Conservation (phyloP, 805 yeast species). For the Suhomyces sp. region DNA sequence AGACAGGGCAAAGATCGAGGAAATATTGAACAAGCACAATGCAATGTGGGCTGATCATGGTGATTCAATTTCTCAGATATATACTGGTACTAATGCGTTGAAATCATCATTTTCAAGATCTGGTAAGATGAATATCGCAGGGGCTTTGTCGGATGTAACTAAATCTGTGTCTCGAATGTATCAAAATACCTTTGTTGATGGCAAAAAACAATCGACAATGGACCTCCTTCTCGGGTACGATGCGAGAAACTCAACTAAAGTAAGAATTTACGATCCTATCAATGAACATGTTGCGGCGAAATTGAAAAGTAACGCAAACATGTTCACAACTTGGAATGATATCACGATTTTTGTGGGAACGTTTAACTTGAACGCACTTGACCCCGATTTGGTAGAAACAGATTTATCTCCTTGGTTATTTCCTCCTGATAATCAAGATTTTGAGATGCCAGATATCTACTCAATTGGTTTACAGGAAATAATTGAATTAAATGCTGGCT, state of each 20-base stretch:
- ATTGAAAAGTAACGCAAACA: constrained; percentile 45
- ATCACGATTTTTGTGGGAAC: constrained; percentile 78
- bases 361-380: constrained; percentile 78
- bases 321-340: constrained; percentile 59
- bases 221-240: constrained; percentile 82
- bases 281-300: constrained; percentile 76
- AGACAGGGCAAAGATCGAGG: constrained; percentile 34
- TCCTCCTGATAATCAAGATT: constrained; percentile 50
- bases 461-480: constrained; percentile 94
- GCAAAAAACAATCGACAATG: constrained; percentile 83
- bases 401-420: constrained; percentile 80
- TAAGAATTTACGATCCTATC: constrained; percentile 81
- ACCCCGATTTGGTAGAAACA: constrained; percentile 38
- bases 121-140: constrained; percentile 95
- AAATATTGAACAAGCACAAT: constrained; percentile 40
- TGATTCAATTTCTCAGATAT: constrained; percentile 61
- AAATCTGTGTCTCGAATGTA: constrained; percentile 94
- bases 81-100: constrained; percentile 72
- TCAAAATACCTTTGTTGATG: constrained; percentile 93
- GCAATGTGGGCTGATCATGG: constrained; percentile 66
- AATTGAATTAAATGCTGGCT: constrained; percentile 89
- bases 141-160: constrained; percentile 95
- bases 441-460: constrained; percentile 67
- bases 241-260: constrained; percentile 62
- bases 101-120: constrained; percentile 92